Percentiles rank a stretch among this genome's conserved stretches.
Conservation (phyloP, 352 stramenopile genomes). For the Globisporangium cylindrosporum region DNA sequence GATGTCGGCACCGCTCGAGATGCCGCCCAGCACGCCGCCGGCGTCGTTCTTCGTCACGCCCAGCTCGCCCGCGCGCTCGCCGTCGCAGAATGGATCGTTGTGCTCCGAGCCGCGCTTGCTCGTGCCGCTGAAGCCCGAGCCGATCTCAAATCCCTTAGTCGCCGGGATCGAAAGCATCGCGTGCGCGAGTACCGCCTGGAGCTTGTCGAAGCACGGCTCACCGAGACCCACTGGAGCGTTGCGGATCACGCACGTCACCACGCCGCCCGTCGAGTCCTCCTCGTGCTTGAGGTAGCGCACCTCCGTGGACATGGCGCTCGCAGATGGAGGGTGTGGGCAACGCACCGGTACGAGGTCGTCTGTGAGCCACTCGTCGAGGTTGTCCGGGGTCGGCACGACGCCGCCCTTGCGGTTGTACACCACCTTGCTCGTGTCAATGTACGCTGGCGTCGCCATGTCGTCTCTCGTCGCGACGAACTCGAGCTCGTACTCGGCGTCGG, state of each 20-base stretch:
- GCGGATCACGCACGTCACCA: constrained; percentile 96
- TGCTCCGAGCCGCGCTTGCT: constrained; percentile 96
- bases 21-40: constrained; percentile 97
- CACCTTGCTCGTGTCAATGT: constrained; percentile 93
- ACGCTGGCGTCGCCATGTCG: constrained; percentile 66
- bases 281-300: constrained; percentile 92
- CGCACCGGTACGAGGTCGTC: constrained; percentile 90
- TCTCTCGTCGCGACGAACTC: constrained; percentile 63
- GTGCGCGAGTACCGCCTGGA: constrained; percentile 97
- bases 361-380: constrained; percentile 65
- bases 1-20: constrained; percentile 98
- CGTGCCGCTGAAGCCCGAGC: constrained; percentile 93
- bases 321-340: constrained; percentile 92
- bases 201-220: constrained; percentile 99
- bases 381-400: constrained; percentile 46
- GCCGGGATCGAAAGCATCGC: constrained; percentile 98
- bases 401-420: constrained; percentile 85
- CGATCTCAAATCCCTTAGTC: constrained; percentile 99
- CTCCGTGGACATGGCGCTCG: constrained; percentile 94
- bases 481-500: constrained; percentile 68
- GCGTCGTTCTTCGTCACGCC: constrained; percentile 86
- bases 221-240: constrained; percentile 96
- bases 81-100: constrained; percentile 97
- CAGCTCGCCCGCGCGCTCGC: constrained; percentile 49
- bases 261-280: constrained; percentile 91